Conservation (phyloP, 371 early-diverging fungal genomes). For the Mortierella sp. region DNA sequence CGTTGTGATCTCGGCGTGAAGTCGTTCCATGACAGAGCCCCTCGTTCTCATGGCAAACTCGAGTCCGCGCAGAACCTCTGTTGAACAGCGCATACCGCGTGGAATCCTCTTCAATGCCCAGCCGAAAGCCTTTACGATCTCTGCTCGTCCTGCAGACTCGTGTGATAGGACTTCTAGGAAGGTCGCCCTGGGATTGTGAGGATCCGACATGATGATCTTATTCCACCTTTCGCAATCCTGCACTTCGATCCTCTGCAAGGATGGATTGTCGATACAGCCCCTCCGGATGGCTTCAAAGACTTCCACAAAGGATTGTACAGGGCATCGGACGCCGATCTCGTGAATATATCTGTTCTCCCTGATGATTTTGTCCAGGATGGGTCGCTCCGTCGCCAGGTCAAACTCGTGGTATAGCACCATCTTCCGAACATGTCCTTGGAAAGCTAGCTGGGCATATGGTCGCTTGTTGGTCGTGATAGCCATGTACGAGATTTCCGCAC, state of each 20-base stretch:
- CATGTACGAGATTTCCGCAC: constrained; percentile 25
- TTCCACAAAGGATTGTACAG: background rate
- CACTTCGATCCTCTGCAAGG: constrained; percentile 2
- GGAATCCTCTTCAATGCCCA: constrained; percentile 24
- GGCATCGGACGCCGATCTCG: constrained; percentile 18
- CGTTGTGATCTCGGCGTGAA: constrained; percentile 18
- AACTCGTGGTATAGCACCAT: constrained; percentile 21
- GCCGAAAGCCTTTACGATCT: constrained; percentile 17
- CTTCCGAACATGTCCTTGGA: constrained; percentile 21
- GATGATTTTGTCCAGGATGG: constrained; percentile 8
- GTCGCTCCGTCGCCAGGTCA: constrained; percentile 2
- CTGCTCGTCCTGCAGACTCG: constrained; percentile 21
- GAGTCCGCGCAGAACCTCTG: constrained; percentile 8
- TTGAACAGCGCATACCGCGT: constrained; percentile 4
- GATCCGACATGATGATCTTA: constrained; percentile 1
- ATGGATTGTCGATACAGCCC: background rate
- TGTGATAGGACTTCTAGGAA: constrained; percentile 2
- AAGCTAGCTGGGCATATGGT: constrained; percentile 19
- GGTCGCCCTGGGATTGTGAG: constrained; percentile 9
- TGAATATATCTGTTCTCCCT: constrained; percentile 5
- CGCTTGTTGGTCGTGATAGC: constrained; percentile 19
- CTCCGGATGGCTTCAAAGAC: constrained; percentile 8
- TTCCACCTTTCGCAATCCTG: constrained; percentile 17
- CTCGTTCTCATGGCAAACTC: constrained; percentile 1
- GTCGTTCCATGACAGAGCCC: constrained; percentile 6